phyloP scores from a whole-genome alignment of 306 rosid species.

The Prunus salicina region DNA sequence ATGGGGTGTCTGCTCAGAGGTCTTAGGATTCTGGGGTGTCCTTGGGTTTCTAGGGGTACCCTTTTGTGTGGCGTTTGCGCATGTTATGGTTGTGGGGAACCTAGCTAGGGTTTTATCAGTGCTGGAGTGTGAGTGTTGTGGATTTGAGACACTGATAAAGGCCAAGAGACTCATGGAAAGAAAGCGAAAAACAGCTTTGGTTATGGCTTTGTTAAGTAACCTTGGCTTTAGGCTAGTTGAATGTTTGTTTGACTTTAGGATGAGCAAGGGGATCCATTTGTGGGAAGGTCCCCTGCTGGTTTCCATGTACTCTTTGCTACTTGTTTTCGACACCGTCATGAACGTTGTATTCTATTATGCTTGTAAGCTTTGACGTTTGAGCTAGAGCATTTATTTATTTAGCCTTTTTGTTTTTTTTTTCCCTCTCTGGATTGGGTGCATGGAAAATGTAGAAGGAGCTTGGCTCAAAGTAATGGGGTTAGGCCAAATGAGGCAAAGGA shows the following conservation, averaged over 20 bases:
- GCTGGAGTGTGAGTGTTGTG: constrained; percentile 19
- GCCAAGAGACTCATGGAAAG: constrained; percentile 23
- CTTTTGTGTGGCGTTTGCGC: constrained; percentile 24
- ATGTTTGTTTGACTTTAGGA: constrained; percentile 23
- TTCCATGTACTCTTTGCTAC: constrained; percentile 29
- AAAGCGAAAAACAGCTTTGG: constrained; percentile 18
- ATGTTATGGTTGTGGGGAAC: constrained; percentile 28
- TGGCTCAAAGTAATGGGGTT: too few relatives aligned
- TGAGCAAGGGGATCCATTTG: constrained; percentile 20
- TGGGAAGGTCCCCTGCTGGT: constrained; percentile 30
- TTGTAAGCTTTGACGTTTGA: constrained; percentile 15
- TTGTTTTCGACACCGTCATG: constrained; percentile 22
- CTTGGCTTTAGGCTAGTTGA: constrained; percentile 19
- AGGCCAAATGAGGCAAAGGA: too few relatives aligned
- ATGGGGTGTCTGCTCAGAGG: constrained; percentile 11
- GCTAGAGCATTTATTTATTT: too few relatives aligned
- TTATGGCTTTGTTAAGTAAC: constrained; percentile 26
- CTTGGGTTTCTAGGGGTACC: constrained; percentile 26
- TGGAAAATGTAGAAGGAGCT: too few relatives aligned
- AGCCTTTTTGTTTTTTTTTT: too few relatives aligned
- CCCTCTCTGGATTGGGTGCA: too few relatives aligned
- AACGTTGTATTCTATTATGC: constrained; percentile 28
- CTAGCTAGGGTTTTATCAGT: constrained; percentile 26
- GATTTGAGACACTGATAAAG: constrained; percentile 19
- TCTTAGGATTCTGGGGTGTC: constrained; percentile 16